Evolutionary conservation across 2,329 filamentous ascomycete species (phyloP).

Genomic region (Phyllosticta citrichinensis): DNA sequence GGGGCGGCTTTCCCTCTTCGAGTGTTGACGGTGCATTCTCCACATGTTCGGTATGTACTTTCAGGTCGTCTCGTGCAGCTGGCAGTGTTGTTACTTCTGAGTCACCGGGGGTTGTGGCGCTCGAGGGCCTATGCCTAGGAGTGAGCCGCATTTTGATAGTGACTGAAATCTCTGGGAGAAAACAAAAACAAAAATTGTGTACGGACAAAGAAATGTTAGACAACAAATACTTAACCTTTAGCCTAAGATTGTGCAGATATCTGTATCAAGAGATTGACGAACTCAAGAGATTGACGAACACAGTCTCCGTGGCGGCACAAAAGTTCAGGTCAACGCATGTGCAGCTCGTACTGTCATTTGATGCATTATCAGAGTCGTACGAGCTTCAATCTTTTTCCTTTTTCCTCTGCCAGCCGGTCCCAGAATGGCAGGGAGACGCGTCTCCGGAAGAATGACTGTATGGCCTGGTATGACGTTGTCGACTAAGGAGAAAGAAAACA

Average conservation of each 20-base stretch:
- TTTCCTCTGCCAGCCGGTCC: background rate
- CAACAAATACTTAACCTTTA: background rate
- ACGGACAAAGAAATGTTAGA: background rate
- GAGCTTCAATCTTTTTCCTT: background rate
- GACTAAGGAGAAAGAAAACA: background rate
- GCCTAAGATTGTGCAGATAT: background rate
- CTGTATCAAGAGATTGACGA: background rate
- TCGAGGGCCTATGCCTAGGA: background rate
- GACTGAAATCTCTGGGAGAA: background rate
- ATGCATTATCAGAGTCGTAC: background rate
- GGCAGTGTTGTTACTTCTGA: background rate
- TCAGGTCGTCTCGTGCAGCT: background rate
- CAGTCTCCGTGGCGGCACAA: background rate
- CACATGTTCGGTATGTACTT: background rate
- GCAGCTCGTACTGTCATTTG: background rate
- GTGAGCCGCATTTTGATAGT: background rate
- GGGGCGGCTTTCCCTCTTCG: conserved; percentile 17
- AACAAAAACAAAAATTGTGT: background rate
- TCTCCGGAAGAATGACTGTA: background rate
- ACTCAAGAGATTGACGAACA: background rate
- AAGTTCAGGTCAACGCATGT: background rate
- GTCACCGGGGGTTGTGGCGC: background rate
- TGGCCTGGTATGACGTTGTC: background rate
- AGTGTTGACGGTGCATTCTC: background rate
- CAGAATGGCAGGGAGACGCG: background rate